Percentiles rank a stretch among this genome's conserved stretches.
phyloP scores from a whole-genome alignment of 2,329 filamentous ascomycete species.

The Aspergillus piperis region DNA sequence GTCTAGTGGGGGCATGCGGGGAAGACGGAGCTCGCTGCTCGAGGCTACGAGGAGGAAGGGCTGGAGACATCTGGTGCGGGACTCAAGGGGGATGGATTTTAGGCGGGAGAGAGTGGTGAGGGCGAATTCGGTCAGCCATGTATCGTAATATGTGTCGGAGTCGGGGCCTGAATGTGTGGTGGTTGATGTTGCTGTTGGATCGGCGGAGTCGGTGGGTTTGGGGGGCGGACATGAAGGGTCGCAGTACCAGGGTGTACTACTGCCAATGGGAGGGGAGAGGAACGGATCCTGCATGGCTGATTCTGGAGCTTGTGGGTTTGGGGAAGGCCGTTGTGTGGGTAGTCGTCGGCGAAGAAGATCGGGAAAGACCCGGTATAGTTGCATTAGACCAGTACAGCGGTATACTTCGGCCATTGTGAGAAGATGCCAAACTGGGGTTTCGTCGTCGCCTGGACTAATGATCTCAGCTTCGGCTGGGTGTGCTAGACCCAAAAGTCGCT shows the following conservation, averaged over 20 bases:
- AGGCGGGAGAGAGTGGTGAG: conserved; percentile 53
- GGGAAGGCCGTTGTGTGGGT: conserved; percentile 17
- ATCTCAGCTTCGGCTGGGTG: conserved; percentile 52
- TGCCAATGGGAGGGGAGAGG: conserved; percentile 27
- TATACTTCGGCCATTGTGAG: conserved; percentile 57
- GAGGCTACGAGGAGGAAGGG: conserved; percentile 55
- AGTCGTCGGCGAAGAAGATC: conserved; percentile 51
- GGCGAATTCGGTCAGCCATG: conserved; percentile 54
- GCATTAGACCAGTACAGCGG: conserved; percentile 54
- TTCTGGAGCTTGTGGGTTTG: not conserved
- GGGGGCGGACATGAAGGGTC: conserved; percentile 14
- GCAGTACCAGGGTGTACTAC: conserved; percentile 21
- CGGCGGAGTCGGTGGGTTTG: conserved; percentile 13
- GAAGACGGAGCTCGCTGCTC: conserved; percentile 53
- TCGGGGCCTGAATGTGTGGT: conserved; percentile 23
- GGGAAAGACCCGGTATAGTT: conserved; percentile 58
- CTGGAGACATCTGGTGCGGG: conserved; percentile 56
- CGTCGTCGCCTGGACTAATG: conserved; percentile 53
- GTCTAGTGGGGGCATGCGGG: conserved; percentile 27
- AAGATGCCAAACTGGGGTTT: conserved; percentile 56
- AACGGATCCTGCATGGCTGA: conserved; percentile 21
- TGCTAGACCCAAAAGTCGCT: conserved; percentile 49
- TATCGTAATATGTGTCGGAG: conserved; percentile 29
- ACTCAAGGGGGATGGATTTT: conserved; percentile 53
- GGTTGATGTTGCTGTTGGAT: conserved; percentile 25